Percentiles rank a stretch among this genome's conserved stretches.
These are phyloP conservation scores for Pseudognaphalium luteoalbum DNA, from an alignment of 129 eudicot species.

Conservation along the genomic window DNA sequence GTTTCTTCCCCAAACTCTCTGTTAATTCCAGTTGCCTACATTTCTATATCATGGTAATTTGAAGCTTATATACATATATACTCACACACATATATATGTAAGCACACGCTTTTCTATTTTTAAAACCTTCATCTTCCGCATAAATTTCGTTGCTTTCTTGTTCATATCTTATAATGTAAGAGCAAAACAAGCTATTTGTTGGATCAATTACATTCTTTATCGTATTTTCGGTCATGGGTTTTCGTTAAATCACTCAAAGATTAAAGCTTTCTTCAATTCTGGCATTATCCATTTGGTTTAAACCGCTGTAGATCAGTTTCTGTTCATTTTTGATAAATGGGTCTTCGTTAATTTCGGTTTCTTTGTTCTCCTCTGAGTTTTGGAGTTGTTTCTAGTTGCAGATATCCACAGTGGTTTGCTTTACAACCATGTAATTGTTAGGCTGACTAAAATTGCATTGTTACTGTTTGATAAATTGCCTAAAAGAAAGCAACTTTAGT, in stretches of 20 bases:
- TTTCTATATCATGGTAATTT: conserved; percentile 23
- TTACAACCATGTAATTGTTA: conserved; percentile 42
- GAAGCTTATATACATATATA: not conserved
- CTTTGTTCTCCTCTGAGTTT: not conserved
- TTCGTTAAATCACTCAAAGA: conserved; percentile 28
- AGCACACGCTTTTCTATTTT: conserved; percentile 32
- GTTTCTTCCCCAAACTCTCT: conserved; percentile 29
- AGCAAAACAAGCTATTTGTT: conserved; percentile 17
- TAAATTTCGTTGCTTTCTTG: conserved; percentile 2
- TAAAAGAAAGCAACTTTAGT: conserved; percentile 23
- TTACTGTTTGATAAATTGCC: conserved; percentile 36
- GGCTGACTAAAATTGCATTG: conserved; percentile 31
- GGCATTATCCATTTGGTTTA: conserved; percentile 40
- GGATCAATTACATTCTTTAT: conserved; percentile 7
- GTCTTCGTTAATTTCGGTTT: conserved; percentile 51
- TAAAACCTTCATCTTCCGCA: conserved; percentile 16
- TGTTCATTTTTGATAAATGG: conserved; percentile 42
- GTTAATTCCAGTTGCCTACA: conserved; percentile 22
- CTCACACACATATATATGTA: not conserved
- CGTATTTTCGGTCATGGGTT: conserved; percentile 27
- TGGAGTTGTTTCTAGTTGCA: not conserved
- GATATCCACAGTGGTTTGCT: conserved; percentile 19
- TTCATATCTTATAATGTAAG: conserved; percentile 38
- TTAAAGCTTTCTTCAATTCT: conserved; percentile 25
- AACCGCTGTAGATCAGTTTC: conserved; percentile 30